A percentile compares a stretch with the other conserved stretches of the same genome.
Evolutionary conservation across 768 basidiomycete genomes (phyloP).

Genomic region (Lactarius hengduanensis): DNA sequence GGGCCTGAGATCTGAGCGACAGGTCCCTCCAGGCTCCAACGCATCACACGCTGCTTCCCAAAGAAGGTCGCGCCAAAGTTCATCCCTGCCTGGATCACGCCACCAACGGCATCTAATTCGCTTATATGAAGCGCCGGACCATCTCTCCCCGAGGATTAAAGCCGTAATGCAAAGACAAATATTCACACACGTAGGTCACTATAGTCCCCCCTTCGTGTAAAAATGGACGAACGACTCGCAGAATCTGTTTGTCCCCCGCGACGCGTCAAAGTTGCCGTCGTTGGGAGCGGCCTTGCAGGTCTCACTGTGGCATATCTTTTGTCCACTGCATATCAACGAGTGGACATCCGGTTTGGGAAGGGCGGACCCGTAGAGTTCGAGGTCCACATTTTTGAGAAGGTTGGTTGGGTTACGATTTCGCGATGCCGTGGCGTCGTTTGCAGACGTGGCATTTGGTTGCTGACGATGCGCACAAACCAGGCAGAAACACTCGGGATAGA

Average conservation of each 20-base stretch:
- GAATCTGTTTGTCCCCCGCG: neutral
- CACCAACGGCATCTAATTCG: neutral
- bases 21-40: too few relatives aligned
- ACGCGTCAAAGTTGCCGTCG: conserved; percentile 57
- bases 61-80: too few relatives aligned
- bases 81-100: too few relatives aligned
- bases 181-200: neutral
- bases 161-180: neutral
- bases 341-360: conserved; percentile 8
- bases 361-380: conserved; percentile 49
- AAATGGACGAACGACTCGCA: neutral
- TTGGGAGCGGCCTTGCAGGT: conserved; percentile 74
- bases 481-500: conserved; percentile 64
- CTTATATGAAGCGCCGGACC: neutral
- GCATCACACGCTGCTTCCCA: too few relatives aligned
- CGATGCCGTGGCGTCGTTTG: too few relatives aligned
- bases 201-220: neutral
- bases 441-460: neutral
- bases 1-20: too few relatives aligned
- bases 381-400: conserved; percentile 76
- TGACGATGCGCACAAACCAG: conserved; percentile 36
- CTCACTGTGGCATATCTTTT: conserved; percentile 66
- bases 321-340: conserved; percentile 31
- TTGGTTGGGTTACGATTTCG: conserved; percentile 33
- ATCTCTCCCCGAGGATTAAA: neutral